Evolutionary conservation across 2,329 filamentous ascomycete species (phyloP).

Genomic region (Calonectria ilicicola): DNA sequence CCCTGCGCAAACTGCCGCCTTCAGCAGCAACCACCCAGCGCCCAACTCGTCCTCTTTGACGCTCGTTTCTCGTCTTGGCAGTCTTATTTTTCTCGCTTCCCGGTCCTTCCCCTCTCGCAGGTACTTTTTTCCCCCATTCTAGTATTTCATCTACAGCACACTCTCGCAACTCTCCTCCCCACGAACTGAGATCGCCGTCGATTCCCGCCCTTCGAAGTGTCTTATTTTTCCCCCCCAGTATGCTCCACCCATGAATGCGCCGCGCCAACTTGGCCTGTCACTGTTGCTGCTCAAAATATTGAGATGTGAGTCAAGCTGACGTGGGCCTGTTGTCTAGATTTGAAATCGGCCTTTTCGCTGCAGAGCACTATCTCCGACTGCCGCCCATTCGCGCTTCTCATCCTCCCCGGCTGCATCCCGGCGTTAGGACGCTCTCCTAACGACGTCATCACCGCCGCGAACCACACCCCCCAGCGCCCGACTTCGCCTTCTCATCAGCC

Average conservation of each 20-base stretch:
- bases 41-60: conserved; percentile 31
- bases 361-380: conserved; percentile 39
- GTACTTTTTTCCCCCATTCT: conserved; percentile 27
- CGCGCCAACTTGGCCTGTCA: conserved; percentile 33
- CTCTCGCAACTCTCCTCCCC: not conserved
- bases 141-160: conserved; percentile 12
- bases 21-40: conserved; percentile 24
- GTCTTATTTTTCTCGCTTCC: conserved; percentile 20
- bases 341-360: conserved; percentile 32
- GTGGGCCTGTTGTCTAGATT: conserved; percentile 33
- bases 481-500: conserved; percentile 35
- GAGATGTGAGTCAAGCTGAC: conserved; percentile 37
- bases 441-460: conserved; percentile 45
- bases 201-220: conserved; percentile 27
- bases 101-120: conserved; percentile 28
- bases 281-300: conserved; percentile 24
- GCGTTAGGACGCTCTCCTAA: conserved; percentile 38
- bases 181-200: conserved; percentile 19
- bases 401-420: conserved; percentile 36
- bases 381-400: conserved; percentile 32
- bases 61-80: conserved; percentile 41
- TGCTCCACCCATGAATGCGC: conserved; percentile 34
- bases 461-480: conserved; percentile 34
- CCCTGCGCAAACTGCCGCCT: conserved; percentile 24
- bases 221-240: conserved; percentile 28